Evolutionary conservation across 2,329 filamentous ascomycete species (phyloP).

Genomic region (Ophiostoma tasmaniense): DNA sequence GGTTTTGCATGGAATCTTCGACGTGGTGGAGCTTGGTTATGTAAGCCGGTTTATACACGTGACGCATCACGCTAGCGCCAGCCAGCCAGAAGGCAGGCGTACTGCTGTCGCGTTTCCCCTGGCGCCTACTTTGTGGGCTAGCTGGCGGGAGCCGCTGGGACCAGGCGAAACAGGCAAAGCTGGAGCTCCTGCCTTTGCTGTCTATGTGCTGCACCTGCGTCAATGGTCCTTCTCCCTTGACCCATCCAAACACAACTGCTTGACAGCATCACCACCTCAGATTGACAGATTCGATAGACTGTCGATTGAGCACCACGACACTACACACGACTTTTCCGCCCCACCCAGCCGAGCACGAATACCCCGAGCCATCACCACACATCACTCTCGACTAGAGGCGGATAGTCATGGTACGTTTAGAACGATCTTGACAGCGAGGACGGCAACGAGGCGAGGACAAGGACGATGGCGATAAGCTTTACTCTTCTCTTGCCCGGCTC

Average conservation of each 20-base stretch:
- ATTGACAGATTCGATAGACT: not conserved
- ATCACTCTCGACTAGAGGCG: not conserved
- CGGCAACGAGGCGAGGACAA: not conserved
- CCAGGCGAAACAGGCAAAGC: constrained; percentile 10
- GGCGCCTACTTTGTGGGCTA: constrained; percentile 29
- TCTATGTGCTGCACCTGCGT: not conserved
- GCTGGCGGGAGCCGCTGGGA: not conserved
- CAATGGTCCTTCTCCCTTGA: constrained; percentile 4
- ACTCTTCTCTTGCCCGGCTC: too few species aligned
- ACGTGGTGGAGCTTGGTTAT: constrained; percentile 1
- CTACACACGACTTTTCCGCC: not conserved
- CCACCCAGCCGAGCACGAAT: not conserved
- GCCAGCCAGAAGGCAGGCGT: constrained; percentile 16
- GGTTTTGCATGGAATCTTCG: not conserved
- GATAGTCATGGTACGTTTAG: constrained; percentile 8
- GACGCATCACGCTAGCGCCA: not conserved
- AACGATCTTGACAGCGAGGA: not conserved
- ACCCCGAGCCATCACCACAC: not conserved
- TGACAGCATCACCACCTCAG: not conserved
- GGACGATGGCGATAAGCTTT: not conserved
- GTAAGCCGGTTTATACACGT: not conserved
- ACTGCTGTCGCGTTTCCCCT: constrained; percentile 38
- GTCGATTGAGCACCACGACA: constrained; percentile 1
- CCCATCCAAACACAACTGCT: not conserved
- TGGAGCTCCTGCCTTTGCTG: constrained; percentile 3